phyloP scores from a whole-genome alignment of 257 asterid genomes.

The Nicotiana otophora region DNA sequence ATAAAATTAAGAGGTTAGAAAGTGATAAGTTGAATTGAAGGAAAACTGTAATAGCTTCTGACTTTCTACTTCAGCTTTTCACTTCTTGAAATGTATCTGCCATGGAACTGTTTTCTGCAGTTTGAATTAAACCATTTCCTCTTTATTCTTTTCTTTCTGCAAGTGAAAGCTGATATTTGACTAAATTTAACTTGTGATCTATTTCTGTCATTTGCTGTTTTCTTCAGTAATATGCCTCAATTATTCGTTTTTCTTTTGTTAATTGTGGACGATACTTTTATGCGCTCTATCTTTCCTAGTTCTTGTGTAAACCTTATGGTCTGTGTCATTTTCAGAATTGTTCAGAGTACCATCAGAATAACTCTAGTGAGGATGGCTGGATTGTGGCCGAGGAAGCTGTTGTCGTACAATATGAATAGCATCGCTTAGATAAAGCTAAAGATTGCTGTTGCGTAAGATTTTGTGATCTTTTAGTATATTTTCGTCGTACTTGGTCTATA shows the following conservation, averaged over 20 bases:
- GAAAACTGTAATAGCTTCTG: neutral
- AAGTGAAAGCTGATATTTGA: neutral
- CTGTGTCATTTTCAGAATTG: conserved; percentile 48
- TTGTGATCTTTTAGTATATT: neutral
- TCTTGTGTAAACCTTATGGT: neutral
- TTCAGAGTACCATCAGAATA: conserved; percentile 18
- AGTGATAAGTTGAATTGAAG: conserved; percentile 5
- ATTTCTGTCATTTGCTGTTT: too few relatives aligned
- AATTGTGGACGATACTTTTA: neutral
- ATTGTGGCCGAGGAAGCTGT: conserved; percentile 63
- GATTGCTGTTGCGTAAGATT: neutral
- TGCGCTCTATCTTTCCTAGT: neutral
- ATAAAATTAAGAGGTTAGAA: neutral
- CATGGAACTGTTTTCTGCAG: neutral
- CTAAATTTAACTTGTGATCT: neutral
- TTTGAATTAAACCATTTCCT: neutral
- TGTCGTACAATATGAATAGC: conserved; percentile 52
- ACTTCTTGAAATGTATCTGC: neutral
- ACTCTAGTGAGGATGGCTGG: conserved; percentile 46
- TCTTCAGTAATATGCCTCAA: too few relatives aligned
- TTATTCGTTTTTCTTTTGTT: neutral
- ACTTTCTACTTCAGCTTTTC: neutral
- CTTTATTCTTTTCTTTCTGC: neutral
- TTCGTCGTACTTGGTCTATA: neutral
- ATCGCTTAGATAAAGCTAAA: neutral